Evolutionary conservation across 495 filamentous ascomycete species (phyloP), one percentile per base, ranked within the genome.

Genomic region (Rostrohypoxylon terebratum): DNA sequence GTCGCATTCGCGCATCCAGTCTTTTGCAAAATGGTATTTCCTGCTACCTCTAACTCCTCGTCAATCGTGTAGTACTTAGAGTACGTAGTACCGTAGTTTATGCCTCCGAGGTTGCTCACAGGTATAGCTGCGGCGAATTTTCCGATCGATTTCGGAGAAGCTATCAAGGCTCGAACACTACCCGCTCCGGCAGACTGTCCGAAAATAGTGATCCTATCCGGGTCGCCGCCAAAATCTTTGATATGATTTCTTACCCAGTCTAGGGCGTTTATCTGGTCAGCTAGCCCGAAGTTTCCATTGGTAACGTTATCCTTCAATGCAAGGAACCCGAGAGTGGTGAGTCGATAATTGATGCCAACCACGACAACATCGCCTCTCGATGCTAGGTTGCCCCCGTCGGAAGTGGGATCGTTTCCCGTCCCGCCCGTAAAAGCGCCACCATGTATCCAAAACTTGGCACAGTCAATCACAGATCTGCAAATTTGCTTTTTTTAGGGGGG

Each of bases 211-310:
- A 92, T 85, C 63, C 85, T 83, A 21, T 85, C 77, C 1, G 83
- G 78, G 74, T 92, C 86, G 5, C 90, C 90, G 4, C 89, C 89
- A 70, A 92, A 91, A 2, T 82, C 77, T 9, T 74, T 75, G 66
- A 90, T 89, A 71, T 92, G 86, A 11, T 86, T 83, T 51, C 83
- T 80, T 0, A 90, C 87, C 90, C 90, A 93, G 69, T 91, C 86
- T 3, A 92, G 77, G 23, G 88, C 85, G 25, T 86, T 78, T 60
- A 87, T 82, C 76, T 92, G 84, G 75, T 88, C 87, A 1, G 78
- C 80, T 1, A 90, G 72, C 1, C 86, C 85, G 68, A 81, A 89
- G 58, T 89, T 89, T 6, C 87, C 87, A 57, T 84, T 87, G 10
- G 80, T 87, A 40, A 73, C 81, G 73, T 80, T 78, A 63, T 84